Evolutionary conservation across 306 rosid species (phyloP), one percentile per base, ranked within the genome.

Genomic region (Benincasa hispida): DNA sequence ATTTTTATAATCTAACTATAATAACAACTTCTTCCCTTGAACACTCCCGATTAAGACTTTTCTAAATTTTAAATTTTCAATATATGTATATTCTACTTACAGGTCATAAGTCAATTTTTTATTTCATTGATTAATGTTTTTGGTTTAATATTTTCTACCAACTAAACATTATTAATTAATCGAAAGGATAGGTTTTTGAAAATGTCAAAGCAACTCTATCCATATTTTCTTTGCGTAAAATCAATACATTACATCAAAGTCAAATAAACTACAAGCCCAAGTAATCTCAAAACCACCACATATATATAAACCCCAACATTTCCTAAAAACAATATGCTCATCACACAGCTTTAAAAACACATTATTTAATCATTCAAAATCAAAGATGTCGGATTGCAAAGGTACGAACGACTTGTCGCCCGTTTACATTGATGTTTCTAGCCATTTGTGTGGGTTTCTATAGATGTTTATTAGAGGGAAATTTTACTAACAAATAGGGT

Each of bases 181-280:
- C 14, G 8, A 62, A 32, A 62, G 19, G 73, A 25, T 10, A 3
- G 19, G 30, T 1, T 63, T 21, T 66, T 21, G 32, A 66, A 66
- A 66, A 66, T 66, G 73, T 66, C 51, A 65, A 63, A 63, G 72
- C 47, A 18, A 35, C 47, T n/a, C 6, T 63, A 63, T 63, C 72
- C 72, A 63, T 63, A 63, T 63, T 63, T 63, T 62, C 24, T 15
- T 34, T 65, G 28, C 17, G 7, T 35, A 2, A 10, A 65, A 19
- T 35, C 13, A n/a, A 65, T 18, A 34, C 37, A 66, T 66, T 9
- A 37, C 50, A 8, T 21, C 30, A 37, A 66, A 66, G 73, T 66
- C 73, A 66, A 66, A 66, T 12, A 66, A 66, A 37, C 13, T 66
- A 65, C 27, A 65, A 65, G 17, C 27, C 13, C 45, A 63, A 63